Percentiles rank a stretch among this genome's conserved stretches.
phyloP scores from a whole-genome alignment of 345 rosid species.

The Balakata baccata region DNA sequence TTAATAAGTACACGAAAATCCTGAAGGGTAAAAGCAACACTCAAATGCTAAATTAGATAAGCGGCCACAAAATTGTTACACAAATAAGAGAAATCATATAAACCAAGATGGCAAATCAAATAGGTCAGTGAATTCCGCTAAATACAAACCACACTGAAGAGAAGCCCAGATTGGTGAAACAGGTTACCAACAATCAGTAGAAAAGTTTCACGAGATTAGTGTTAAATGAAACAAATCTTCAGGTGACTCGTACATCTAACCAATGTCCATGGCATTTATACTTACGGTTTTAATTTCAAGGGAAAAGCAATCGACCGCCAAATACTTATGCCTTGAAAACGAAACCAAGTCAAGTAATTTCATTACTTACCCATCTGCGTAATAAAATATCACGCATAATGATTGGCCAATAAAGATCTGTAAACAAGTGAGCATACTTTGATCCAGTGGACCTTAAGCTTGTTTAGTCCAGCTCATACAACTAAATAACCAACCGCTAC shows the following conservation, averaged over 20 bases:
- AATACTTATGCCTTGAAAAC: background rate
- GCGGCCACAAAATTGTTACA: background rate
- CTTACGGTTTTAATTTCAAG: background rate
- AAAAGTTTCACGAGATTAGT: background rate
- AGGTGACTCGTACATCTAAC: background rate
- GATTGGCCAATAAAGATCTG: background rate
- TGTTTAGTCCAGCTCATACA: background rate
- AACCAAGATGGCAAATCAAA: background rate
- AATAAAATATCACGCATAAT: background rate
- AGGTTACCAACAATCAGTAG: background rate
- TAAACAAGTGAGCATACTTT: background rate
- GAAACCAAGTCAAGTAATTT: background rate
- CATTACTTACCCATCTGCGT: background rate
- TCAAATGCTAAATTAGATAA: background rate
- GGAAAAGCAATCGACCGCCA: background rate
- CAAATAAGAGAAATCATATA: background rate
- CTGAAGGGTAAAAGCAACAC: background rate
- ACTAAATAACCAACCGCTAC: background rate
- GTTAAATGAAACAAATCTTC: background rate
- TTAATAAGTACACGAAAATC: conserved; percentile 12
- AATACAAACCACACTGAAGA: background rate
- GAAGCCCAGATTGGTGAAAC: background rate
- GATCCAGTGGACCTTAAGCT: background rate
- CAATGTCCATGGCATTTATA: background rate
- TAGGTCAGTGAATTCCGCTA: background rate